phyloP scores from a whole-genome alignment of 169 alveolate species.

The Babesia divergens region DNA sequence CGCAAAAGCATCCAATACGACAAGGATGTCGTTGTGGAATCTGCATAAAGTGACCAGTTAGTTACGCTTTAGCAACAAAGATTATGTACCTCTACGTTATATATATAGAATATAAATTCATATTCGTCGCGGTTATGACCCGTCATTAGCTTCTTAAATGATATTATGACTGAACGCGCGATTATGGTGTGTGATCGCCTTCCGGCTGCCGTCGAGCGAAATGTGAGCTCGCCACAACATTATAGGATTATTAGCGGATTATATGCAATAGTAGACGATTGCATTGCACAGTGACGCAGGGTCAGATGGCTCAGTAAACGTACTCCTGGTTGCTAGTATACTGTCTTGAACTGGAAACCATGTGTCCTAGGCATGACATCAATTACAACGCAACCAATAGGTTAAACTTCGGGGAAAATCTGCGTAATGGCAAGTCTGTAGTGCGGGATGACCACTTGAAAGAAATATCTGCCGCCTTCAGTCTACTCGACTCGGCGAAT shows the following conservation, averaged over 20 bases:
- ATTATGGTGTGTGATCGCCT: slow-evolving; percentile 12
- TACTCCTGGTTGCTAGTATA: not conserved
- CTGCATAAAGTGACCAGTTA: no score
- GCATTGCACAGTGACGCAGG: not conserved
- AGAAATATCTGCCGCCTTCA: slow-evolving; percentile 98
- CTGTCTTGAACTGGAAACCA: slow-evolving; percentile 9
- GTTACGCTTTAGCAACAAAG: no score
- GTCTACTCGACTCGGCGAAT: slow-evolving; percentile 95
- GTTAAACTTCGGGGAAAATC: slow-evolving; percentile 1
- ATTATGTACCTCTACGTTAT: no score
- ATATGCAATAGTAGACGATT: not conserved
- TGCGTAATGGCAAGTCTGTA: slow-evolving; percentile 65
- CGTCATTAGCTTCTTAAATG: no score
- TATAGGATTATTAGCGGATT: not conserved
- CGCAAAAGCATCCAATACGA: no score
- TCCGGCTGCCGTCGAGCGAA: not conserved
- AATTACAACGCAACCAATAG: slow-evolving; percentile 21
- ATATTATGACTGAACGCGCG: not conserved
- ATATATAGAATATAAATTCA: no score
- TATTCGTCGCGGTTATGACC: no score
- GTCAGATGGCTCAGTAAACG: not conserved
- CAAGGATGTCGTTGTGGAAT: no score
- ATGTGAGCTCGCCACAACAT: not conserved
- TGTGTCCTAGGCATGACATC: slow-evolving; percentile 32
- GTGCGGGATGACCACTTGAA: slow-evolving; percentile 71